Percentiles rank a stretch among this genome's conserved stretches.
Conservation (phyloP, 176 grass and related monocot genomes). For the Hordeum marinum region DNA sequence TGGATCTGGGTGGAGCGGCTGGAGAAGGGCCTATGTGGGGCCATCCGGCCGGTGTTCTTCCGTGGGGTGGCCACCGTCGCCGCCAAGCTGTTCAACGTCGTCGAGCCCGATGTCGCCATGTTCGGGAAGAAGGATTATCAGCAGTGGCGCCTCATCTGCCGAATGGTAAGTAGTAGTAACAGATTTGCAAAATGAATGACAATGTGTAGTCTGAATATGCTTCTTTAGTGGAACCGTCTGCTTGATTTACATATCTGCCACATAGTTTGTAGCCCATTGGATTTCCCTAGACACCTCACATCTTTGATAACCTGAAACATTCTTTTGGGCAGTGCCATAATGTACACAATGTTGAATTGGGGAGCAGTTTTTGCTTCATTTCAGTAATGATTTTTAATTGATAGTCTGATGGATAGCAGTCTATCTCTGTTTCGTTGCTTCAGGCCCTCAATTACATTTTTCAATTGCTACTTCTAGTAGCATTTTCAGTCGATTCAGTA, state of each 20-base stretch:
- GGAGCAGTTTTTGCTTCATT: background rate
- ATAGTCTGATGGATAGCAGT: background rate
- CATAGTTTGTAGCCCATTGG: background rate
- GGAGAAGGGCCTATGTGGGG: constrained; percentile 75
- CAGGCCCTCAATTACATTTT: background rate
- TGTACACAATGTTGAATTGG: background rate
- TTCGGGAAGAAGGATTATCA: constrained; percentile 99
- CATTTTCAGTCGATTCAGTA: background rate
- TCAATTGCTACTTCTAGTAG: background rate
- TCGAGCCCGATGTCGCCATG: constrained; percentile 74
- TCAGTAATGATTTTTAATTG: background rate
- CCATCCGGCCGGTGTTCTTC: constrained; percentile 73
- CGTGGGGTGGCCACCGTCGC: constrained; percentile 78
- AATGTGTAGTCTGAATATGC: background rate
- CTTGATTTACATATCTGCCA: background rate
- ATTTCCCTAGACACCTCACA: background rate
- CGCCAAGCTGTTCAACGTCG: constrained; percentile 73
- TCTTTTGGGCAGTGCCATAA: background rate
- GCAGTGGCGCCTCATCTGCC: constrained; percentile 77
- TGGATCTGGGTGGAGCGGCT: constrained; percentile 80
- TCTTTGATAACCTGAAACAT: background rate
- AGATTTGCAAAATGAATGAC: background rate
- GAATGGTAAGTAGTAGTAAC: constrained; percentile 63
- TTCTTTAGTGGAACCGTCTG: background rate
- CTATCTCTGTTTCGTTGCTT: constrained; percentile 14